Conservation (phyloP, 1,284 basidiomycete genomes). For the Heterobasidion occidentale region DNA sequence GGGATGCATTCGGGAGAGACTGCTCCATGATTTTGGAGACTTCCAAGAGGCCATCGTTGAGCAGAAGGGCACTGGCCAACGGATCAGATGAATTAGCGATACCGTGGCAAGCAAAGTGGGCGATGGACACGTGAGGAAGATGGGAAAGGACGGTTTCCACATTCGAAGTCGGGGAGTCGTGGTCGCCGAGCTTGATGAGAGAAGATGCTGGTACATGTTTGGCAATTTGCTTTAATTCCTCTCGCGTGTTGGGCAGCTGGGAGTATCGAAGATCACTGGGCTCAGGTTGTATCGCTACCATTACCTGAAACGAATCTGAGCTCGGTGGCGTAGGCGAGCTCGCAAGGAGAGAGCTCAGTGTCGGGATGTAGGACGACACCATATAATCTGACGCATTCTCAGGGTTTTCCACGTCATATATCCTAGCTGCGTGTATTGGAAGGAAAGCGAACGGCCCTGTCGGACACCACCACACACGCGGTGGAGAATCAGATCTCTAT, state of each 20-base stretch:
- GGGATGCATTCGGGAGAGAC: background rate
- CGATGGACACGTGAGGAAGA: conserved; percentile 1
- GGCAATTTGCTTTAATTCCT: background rate
- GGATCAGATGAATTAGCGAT: background rate
- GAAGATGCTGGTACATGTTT: background rate
- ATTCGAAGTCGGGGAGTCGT: background rate
- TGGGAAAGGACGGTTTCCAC: background rate
- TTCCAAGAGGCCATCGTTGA: background rate
- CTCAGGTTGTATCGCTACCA: background rate
- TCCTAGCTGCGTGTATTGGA: conserved; percentile 19
- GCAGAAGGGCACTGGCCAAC: conserved; percentile 1
- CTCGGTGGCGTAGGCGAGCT: background rate
- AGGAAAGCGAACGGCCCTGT: conserved; percentile 12
- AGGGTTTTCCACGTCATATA: conserved; percentile 1
- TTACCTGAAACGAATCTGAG: background rate
- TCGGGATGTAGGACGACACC: conserved; percentile 18
- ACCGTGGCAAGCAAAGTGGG: conserved; percentile 5
- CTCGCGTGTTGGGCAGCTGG: background rate
- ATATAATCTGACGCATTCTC: conserved; percentile 10
- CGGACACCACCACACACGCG: conserved; percentile 11
- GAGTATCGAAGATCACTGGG: background rate
- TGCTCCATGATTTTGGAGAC: background rate
- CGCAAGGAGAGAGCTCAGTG: background rate
- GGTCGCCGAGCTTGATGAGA: background rate
- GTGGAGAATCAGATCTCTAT: conserved; percentile 5